These are phyloP conservation scores for Thermoascus crustaceus DNA, from an alignment of 2,329 filamentous ascomycete species.

Conservation along the genomic window DNA sequence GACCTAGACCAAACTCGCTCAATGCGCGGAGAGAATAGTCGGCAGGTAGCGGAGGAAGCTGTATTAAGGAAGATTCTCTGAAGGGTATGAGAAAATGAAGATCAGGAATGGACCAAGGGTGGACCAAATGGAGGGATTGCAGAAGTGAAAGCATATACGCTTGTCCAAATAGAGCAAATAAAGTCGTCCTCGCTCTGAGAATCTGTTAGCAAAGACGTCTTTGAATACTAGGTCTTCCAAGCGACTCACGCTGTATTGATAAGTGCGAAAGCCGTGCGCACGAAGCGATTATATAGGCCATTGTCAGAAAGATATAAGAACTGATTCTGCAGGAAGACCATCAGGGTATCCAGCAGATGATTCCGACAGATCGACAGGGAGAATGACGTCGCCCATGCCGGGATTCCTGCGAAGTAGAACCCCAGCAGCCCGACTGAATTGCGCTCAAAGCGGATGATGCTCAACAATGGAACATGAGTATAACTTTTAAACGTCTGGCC, in stretches of 20 bases:
- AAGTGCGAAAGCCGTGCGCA: conserved; percentile 20
- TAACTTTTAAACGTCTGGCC: conserved; percentile 32
- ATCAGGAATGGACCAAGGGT: conserved; percentile 23
- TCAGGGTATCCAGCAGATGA: conserved; percentile 27
- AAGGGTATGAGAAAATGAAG: conserved; percentile 30
- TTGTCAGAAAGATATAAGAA: conserved; percentile 17
- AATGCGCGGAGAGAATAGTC: conserved; percentile 21
- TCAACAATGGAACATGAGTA: conserved; percentile 26
- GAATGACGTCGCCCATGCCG: conserved; percentile 31
- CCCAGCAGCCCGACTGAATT: conserved; percentile 23
- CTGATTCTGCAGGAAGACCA: conserved; percentile 21
- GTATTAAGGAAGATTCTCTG: conserved; percentile 25
- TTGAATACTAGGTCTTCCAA: not conserved
- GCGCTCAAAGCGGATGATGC: conserved; percentile 30
- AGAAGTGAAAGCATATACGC: conserved; percentile 36
- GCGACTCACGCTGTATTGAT: conserved; percentile 22
- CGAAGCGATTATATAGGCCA: conserved; percentile 16
- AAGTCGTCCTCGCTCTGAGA: conserved; percentile 24
- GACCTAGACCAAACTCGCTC: conserved; percentile 15
- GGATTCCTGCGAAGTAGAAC: conserved; percentile 36
- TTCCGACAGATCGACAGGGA: conserved; percentile 31
- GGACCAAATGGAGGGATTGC: conserved; percentile 35
- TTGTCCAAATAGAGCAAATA: conserved; percentile 33
- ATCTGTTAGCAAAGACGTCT: conserved; percentile 12
- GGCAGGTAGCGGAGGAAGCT: conserved; percentile 21